Conservation (phyloP, 2,329 filamentous ascomycete genomes). For the Diaporthe citri region DNA sequence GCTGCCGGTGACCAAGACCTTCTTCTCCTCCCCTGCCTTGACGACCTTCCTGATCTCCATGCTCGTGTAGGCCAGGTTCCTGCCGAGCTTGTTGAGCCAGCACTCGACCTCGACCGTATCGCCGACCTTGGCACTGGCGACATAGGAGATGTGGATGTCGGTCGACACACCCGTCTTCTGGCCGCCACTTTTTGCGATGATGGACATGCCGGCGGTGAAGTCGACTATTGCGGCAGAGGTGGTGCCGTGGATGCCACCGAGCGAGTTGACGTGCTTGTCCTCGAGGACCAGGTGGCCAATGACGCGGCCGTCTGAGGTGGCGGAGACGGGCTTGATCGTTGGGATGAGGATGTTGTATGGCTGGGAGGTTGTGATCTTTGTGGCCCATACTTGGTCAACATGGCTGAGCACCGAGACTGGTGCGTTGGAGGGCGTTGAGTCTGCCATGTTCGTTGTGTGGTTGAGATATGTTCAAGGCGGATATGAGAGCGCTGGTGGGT, state of each 20-base stretch:
- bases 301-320: conserved; percentile 59
- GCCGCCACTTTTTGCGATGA: conserved; percentile 73
- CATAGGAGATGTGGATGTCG: conserved; percentile 81
- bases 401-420: conserved; percentile 42
- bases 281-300: conserved; percentile 62
- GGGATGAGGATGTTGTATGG: conserved; percentile 68
- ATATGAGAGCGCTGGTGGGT: neutral
- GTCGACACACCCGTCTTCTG: conserved; percentile 76
- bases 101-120: conserved; percentile 78
- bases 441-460: conserved; percentile 29
- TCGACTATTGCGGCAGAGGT: conserved; percentile 80
- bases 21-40: conserved; percentile 33
- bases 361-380: conserved; percentile 59
- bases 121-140: conserved; percentile 71
- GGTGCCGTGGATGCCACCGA: conserved; percentile 77
- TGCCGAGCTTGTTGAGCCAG: conserved; percentile 74
- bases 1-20: conserved; percentile 41
- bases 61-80: conserved; percentile 76
- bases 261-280: conserved; percentile 74
- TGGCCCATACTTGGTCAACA: conserved; percentile 49
- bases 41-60: conserved; percentile 73
- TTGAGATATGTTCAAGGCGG: neutral
- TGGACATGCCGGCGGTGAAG: conserved; percentile 79
- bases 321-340: conserved; percentile 58
- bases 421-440: conserved; percentile 12